A percentile compares a stretch with the other conserved stretches of the same genome.
Conservation (phyloP, 2,329 filamentous ascomycete genomes). For the Monosporascus sp. region DNA sequence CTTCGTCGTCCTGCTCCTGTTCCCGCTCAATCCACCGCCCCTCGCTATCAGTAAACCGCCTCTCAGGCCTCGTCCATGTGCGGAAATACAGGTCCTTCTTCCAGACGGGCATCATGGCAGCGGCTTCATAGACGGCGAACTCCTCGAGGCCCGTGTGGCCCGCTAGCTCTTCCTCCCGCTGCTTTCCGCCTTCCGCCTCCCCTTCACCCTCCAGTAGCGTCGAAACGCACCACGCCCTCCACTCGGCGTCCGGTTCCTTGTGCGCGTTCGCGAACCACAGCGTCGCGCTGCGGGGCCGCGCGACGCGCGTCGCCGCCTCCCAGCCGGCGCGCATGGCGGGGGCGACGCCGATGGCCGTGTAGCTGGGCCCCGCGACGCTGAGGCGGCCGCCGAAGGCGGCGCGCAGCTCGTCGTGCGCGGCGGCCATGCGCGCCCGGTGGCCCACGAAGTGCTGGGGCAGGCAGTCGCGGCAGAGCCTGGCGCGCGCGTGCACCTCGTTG, state of each 20-base stretch:
- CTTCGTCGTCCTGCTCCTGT: too few species aligned
- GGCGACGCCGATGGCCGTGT: constrained; percentile 46
- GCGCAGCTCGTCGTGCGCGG: constrained; percentile 49
- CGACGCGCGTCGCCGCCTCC: constrained; percentile 36
- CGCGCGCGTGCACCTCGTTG: constrained; percentile 54
- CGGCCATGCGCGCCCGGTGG: constrained; percentile 58
- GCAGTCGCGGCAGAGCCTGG: constrained; percentile 59
- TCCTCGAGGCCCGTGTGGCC: constrained; percentile 8
- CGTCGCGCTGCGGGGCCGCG: constrained; percentile 5
- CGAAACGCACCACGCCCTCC: not conserved
- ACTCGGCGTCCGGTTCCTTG: not conserved
- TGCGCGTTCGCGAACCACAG: constrained; percentile 1
- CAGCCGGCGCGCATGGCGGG: constrained; percentile 45
- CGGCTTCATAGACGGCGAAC: constrained; percentile 2
- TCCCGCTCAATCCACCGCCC: not conserved
- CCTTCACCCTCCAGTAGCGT: not conserved
- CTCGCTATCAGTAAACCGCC: not conserved
- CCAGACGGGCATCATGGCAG: not conserved
- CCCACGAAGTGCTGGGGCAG: constrained; percentile 89
- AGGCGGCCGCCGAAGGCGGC: constrained; percentile 56
- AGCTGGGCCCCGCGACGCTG: constrained; percentile 56
- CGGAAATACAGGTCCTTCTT: constrained; percentile 2
- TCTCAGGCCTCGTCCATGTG: constrained; percentile 1
- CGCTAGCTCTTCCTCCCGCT: not conserved
- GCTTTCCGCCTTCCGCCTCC: not conserved